Conservation (phyloP, 2,329 filamentous ascomycete species). For the Cladophialophora carrionii region DNA sequence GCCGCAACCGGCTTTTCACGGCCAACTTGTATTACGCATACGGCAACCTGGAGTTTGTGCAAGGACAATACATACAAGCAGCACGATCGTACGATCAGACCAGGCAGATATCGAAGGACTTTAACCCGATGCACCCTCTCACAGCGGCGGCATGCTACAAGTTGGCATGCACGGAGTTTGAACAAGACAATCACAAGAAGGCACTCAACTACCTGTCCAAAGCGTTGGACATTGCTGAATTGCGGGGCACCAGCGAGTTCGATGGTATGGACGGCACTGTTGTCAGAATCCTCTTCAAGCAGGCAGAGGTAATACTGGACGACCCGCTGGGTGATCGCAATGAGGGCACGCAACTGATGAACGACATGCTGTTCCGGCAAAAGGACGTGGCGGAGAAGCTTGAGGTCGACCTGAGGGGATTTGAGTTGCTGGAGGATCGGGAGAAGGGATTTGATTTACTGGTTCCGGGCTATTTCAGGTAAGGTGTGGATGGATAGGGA, state of each 20-base stretch:
- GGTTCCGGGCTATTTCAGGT: slow-evolving; percentile 22
- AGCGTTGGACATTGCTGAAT: slow-evolving; percentile 20
- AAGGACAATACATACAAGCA: slow-evolving; percentile 9
- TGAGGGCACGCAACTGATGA: slow-evolving; percentile 12
- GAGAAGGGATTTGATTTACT: slow-evolving; percentile 24
- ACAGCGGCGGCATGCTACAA: slow-evolving; percentile 22
- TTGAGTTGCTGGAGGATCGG: slow-evolving; percentile 7
- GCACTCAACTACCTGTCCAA: slow-evolving; percentile 16
- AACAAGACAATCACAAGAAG: slow-evolving; percentile 19
- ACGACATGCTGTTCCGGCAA: slow-evolving; percentile 17
- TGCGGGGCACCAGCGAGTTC: neutral
- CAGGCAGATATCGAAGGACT: slow-evolving; percentile 13
- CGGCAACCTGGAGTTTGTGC: slow-evolving; percentile 20
- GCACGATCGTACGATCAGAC: slow-evolving; percentile 4
- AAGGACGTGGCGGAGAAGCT: slow-evolving; percentile 19
- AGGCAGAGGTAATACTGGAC: slow-evolving; percentile 20
- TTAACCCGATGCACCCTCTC: slow-evolving; percentile 20
- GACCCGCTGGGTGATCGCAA: slow-evolving; percentile 16
- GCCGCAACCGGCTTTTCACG: slow-evolving; percentile 9
- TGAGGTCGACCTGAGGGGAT: slow-evolving; percentile 15
- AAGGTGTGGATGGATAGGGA: neutral
- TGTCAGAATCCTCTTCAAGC: slow-evolving; percentile 23
- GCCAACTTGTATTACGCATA: slow-evolving; percentile 19
- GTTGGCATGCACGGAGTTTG: slow-evolving; percentile 20
- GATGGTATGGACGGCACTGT: slow-evolving; percentile 18